Evolutionary conservation across 148 eudicot genomes (phyloP), one percentile per base, ranked within the genome.

Genomic region (Selenicereus undatus): DNA sequence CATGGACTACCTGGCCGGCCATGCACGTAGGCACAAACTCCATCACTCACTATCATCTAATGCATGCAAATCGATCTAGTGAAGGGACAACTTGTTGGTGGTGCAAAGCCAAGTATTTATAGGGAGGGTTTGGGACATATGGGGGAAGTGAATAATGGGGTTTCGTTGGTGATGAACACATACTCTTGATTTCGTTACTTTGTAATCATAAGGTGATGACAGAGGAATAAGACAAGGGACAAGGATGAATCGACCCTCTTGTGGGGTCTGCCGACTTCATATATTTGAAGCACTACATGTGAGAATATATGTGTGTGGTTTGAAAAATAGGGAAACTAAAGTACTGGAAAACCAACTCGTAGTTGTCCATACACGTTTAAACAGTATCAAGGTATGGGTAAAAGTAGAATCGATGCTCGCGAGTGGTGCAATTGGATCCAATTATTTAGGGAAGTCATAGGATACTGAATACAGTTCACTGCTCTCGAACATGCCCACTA

Each of bases 1-100:
- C 82, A 80, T 80, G 82, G 32, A 42, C 82, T 80, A 74, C 50
- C 50, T 74, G 82, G 76, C 78, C 39, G 22, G n/a, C 26, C 71
- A 30, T 73, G 77, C 66, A 79, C 76, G 58, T 45, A 22, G 8
- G 42, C 3, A 30, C 20, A 0, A n/a, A 42, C 29, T 21, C 75
- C 11, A 9, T 45, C 11, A 5, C 51, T 43, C 26, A 8, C 11
- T 7, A 11, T 56, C 62, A 17, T 56, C 62, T 56, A 56, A 62
- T 62, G 68, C 68, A n/a, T 56, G 62, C 12, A 64, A n/a, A 24
- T n/a, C n/a, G n/a, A n/a, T 64, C 27, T 22, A 64, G 11, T 24
- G 29, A 64, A 64, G 68, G 68, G 68, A 64, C 68, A 64, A 8
- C 27, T 64, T 64, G 27, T 64, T 39, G 27, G 9, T 42, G 52